Evolutionary conservation across 768 basidiomycete genomes (phyloP), one percentile per base, ranked within the genome.

Genomic region (Lentinula detonsa): DNA sequence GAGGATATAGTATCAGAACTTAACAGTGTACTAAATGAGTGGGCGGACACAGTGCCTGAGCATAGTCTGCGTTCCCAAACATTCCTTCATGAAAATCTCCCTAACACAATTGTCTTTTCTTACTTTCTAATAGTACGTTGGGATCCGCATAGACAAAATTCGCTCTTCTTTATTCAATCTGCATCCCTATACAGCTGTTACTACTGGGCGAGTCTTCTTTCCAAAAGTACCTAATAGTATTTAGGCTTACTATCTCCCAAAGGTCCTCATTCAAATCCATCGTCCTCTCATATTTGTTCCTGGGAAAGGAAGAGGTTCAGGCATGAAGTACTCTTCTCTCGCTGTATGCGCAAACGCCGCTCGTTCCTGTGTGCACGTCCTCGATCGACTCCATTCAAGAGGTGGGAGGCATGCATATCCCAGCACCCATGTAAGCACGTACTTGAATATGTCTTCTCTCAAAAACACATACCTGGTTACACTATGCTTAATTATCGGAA

Each of bases 261-360:
- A 10, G 28, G 31, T 37, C 15, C 52, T 35, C 34, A 33, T 48
- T 37, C 45, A 31, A 40, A 75, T 85, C 51, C 86, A 87, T 67
- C 75, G 86, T 34, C 83, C 83, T 4, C 86, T 85, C 72, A 81
- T 87, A 13, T 28, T 34, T 18, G 72, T 73, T 3, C 68, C 76
- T 10, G 71, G 74, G 6, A 75, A 76, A 51, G 75, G 74, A 65
- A 79, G 78, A 56, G 73, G 57, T 13, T 71, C 74, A 39, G 74
- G 74, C 64, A 74, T 10, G 83, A 84, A 0, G 86, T 87, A 60
- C 85, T 85, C 70, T 78, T 81, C 43, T 86, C 86, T 48, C 74
- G 86, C 5, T 82, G 34, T 59, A 10, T 59, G 58, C 15, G 49
- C 35, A 8, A 59, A 59, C n/a, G 58, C 58, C 16, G 46, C 87